These are phyloP conservation scores for Ophiocordyceps camponoti-leonardi DNA, from an alignment of 2,329 filamentous ascomycete genomes.

Conservation along the genomic window DNA sequence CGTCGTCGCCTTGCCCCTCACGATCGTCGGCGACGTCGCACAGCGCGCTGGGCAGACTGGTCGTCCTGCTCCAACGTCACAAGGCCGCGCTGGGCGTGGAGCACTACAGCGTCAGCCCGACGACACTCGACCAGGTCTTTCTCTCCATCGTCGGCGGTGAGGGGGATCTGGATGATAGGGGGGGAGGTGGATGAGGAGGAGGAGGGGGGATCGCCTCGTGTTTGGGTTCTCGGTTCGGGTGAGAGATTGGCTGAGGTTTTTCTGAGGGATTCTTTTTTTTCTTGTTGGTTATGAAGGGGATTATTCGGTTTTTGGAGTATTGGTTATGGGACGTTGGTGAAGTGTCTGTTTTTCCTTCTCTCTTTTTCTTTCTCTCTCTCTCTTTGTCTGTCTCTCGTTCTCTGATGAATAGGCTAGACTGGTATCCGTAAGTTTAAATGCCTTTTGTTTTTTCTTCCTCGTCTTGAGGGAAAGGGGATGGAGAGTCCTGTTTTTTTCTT, in stretches of 20 bases:
- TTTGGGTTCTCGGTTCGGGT: not conserved
- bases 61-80: slow-evolving; percentile 55
- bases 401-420: too few relatives aligned
- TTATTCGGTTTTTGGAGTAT: too few relatives aligned
- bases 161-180: slow-evolving; percentile 36
- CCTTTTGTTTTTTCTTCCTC: too few relatives aligned
- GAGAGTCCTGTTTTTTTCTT: too few relatives aligned
- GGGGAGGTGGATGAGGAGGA: slow-evolving; percentile 8
- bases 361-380: too few relatives aligned
- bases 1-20: slow-evolving; percentile 4
- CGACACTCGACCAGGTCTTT: slow-evolving; percentile 84
- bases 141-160: slow-evolving; percentile 73
- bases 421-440: too few relatives aligned
- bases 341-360: too few relatives aligned
- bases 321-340: too few relatives aligned
- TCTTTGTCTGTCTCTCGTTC: too few relatives aligned
- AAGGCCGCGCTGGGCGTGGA: slow-evolving; percentile 54
- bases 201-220: not conserved
- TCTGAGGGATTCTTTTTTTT: too few relatives aligned
- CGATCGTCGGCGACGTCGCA: slow-evolving; percentile 15
- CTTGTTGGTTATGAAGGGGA: too few relatives aligned
- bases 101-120: slow-evolving; percentile 76
- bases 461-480: too few relatives aligned
- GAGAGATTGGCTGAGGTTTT: not conserved
- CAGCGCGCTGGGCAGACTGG: slow-evolving; percentile 47